Conservation (phyloP, 371 early-diverging fungal species). For the Mucor lusitanicus region DNA sequence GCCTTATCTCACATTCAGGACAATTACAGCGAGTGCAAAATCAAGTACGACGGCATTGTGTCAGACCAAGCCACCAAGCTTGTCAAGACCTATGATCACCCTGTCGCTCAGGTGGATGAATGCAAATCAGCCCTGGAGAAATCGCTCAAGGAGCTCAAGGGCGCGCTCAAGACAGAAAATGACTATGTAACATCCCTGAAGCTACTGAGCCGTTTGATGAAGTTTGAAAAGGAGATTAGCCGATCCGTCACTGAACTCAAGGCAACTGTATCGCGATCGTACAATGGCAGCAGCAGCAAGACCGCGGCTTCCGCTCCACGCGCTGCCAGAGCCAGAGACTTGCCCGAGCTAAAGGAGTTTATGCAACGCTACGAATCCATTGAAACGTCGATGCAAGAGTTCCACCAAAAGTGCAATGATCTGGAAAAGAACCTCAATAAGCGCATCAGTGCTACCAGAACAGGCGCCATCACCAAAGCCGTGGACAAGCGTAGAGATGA, state of each 20-base stretch:
- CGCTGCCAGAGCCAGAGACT: conserved; percentile 19
- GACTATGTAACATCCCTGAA: conserved; percentile 37
- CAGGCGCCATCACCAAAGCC: conserved; percentile 24
- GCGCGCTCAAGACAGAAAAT: conserved; percentile 26
- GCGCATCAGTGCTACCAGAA: conserved; percentile 19
- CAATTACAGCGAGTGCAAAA: conserved; percentile 31
- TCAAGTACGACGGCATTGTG: conserved; percentile 29
- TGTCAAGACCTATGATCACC: conserved; percentile 19
- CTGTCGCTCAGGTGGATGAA: conserved; percentile 21
- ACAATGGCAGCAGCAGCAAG: conserved; percentile 5
- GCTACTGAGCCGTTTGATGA: conserved; percentile 27
- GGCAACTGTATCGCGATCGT: conserved; percentile 22
- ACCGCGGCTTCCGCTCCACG: neutral
- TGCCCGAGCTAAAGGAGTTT: conserved; percentile 41
- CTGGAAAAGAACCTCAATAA: conserved; percentile 28
- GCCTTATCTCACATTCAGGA: conserved; percentile 33
- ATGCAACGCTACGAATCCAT: conserved; percentile 34
- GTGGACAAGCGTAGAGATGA: conserved; percentile 39
- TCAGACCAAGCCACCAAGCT: conserved; percentile 30
- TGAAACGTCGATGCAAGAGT: conserved; percentile 30
- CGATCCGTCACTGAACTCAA: conserved; percentile 34
- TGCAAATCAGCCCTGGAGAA: conserved; percentile 26
- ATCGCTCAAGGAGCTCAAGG: conserved; percentile 27
- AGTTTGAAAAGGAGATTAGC: conserved; percentile 31
- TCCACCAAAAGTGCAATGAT: conserved; percentile 29